A percentile compares a stretch with the other conserved stretches of the same genome.
Evolutionary conservation across 352 stramenopile species (phyloP).

Genomic region (Pythium grandisporangium): DNA sequence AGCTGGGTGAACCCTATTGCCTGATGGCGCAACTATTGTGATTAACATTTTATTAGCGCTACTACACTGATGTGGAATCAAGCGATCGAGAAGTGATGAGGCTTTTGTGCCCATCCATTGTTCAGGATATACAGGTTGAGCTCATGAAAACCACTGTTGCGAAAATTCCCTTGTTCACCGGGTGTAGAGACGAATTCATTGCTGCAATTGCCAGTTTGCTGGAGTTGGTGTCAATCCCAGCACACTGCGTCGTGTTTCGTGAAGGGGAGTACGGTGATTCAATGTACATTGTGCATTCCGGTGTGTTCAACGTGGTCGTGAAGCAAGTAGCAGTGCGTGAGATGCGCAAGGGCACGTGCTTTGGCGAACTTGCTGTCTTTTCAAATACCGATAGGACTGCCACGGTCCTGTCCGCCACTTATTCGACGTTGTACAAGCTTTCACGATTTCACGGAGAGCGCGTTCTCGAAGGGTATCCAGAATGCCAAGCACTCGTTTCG

Average conservation of each 20-base stretch:
- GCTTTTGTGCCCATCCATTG: constrained; percentile 58
- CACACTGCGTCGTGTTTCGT: constrained; percentile 45
- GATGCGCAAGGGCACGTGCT: constrained; percentile 57
- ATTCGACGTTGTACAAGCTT: constrained; percentile 60
- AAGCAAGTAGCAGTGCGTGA: constrained; percentile 51
- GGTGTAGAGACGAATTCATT: constrained; percentile 45
- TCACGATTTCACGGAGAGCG: constrained; percentile 50
- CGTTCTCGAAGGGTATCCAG: constrained; percentile 43
- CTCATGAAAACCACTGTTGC: constrained; percentile 40
- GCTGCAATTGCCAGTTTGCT: constrained; percentile 55
- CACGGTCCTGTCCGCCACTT: constrained; percentile 48
- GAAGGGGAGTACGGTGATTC: constrained; percentile 46
- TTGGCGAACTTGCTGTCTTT: constrained; percentile 69
- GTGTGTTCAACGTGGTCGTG: constrained; percentile 52
- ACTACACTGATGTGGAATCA: constrained; percentile 60
- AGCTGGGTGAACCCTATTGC: too few species aligned
- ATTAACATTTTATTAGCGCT: constrained; percentile 18
- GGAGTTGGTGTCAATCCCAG: constrained; percentile 45
- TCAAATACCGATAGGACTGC: constrained; percentile 39
- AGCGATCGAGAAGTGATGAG: constrained; percentile 66
- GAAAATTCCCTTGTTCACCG: constrained; percentile 45
- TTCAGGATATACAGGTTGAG: constrained; percentile 67
- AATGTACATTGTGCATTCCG: constrained; percentile 74
- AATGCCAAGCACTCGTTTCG: too few species aligned
- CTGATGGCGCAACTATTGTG: neutral